phyloP scores from a whole-genome alignment of 2,329 filamentous ascomycete genomes.

The Setomelanomma holmii region DNA sequence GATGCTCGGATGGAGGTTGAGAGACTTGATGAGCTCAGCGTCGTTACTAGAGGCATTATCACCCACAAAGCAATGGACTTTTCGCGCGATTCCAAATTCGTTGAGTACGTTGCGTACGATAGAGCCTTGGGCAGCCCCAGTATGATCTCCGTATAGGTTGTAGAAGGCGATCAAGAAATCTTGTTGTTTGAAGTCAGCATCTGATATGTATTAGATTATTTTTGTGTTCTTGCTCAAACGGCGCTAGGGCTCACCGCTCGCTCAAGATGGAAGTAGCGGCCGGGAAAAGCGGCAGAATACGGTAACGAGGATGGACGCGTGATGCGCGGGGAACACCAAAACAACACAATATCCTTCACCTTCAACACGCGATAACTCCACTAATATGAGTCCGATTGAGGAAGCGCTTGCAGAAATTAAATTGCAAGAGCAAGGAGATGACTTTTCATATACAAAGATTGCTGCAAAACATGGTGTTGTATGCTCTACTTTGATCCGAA shows the following conservation, averaged over 20 bases:
- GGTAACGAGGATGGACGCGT: too few relatives aligned
- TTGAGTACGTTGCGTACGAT: slow-evolving; percentile 2
- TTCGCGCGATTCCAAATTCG: slow-evolving; percentile 1
- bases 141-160: slow-evolving; percentile 11
- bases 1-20: slow-evolving; percentile 1
- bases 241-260: too few relatives aligned
- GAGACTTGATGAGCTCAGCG: background rate
- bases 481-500: background rate
- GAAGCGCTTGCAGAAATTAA: background rate
- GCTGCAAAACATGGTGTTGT: background rate
- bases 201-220: background rate
- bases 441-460: background rate
- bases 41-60: slow-evolving; percentile 12
- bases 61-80: slow-evolving; percentile 6
- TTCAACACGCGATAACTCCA: too few relatives aligned
- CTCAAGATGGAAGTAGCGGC: too few relatives aligned
- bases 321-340: too few relatives aligned
- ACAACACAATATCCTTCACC: too few relatives aligned
- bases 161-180: slow-evolving; percentile 4
- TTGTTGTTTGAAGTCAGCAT: slow-evolving; percentile 2
- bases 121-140: slow-evolving; percentile 1
- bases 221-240: background rate
- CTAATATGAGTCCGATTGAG: background rate
- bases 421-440: background rate
- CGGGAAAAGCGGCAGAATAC: too few relatives aligned